phyloP scores from a whole-genome alignment of 2,329 filamentous ascomycete species.

The Arthrocladium fulminans region DNA sequence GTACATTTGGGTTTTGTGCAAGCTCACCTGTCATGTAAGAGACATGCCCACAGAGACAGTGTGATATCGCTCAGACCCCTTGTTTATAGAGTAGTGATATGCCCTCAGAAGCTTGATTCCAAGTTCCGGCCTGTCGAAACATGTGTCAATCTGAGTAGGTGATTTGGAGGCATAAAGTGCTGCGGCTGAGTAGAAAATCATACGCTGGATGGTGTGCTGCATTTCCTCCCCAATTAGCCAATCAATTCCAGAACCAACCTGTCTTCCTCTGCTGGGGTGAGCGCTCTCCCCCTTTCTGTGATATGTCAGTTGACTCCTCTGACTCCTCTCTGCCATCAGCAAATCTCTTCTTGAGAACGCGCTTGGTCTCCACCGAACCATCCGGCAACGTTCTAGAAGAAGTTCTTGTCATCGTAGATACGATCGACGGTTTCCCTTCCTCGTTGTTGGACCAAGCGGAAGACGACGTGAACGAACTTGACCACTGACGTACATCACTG shows the following conservation, averaged over 20 bases:
- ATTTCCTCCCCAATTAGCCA: no score
- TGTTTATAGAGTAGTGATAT: no score
- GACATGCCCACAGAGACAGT: no score
- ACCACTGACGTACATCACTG: background rate
- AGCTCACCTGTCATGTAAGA: no score
- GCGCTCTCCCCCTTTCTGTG: background rate
- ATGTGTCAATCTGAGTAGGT: no score
- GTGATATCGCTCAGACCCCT: no score
- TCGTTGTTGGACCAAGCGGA: constrained; percentile 6
- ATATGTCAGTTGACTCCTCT: constrained; percentile 36
- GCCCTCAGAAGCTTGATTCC: no score
- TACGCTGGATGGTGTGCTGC: no score
- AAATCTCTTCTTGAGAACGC: constrained; percentile 50
- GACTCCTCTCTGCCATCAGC: constrained; percentile 53
- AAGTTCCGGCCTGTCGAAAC: no score
- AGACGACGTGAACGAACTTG: constrained; percentile 3
- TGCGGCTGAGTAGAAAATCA: no score
- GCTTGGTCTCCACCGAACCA: constrained; percentile 50
- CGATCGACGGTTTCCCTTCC: constrained; percentile 25
- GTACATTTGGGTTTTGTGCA: no score
- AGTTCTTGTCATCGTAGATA: constrained; percentile 51
- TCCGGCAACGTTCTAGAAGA: constrained; percentile 47
- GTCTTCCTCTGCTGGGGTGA: constrained; percentile 11
- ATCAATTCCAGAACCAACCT: constrained; percentile 18
- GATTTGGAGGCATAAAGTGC: no score